Evolutionary conservation across 306 rosid species (phyloP).

Genomic region (Pyrus communis): DNA sequence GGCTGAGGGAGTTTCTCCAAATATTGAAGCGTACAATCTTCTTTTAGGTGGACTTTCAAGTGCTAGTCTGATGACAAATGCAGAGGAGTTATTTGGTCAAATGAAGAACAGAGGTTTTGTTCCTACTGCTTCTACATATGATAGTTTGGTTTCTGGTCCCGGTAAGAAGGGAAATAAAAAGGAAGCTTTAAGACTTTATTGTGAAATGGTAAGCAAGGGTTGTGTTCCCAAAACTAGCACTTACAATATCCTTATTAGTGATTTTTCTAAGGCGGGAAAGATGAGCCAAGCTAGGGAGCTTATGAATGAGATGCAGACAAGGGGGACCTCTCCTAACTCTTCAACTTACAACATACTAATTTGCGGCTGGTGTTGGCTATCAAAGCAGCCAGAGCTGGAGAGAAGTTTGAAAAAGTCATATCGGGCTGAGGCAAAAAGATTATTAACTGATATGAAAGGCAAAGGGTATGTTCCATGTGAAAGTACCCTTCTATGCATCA

Average conservation of each 20-base stretch:
- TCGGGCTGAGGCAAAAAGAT: conserved; percentile 62
- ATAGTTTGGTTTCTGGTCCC: conserved; percentile 63
- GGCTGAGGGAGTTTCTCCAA: conserved; percentile 60
- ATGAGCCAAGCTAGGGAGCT: conserved; percentile 88
- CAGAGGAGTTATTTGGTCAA: conserved; percentile 49
- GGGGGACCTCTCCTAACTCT: conserved; percentile 69
- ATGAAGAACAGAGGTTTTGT: conserved; percentile 59
- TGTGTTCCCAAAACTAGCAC: conserved; percentile 68
- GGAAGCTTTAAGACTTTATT: conserved; percentile 59
- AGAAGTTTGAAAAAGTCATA: conserved; percentile 44
- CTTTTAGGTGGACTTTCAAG: conserved; percentile 63
- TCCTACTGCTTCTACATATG: conserved; percentile 69
- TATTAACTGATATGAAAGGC: conserved; percentile 61
- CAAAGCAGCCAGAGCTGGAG: conserved; percentile 54
- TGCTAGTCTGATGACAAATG: conserved; percentile 61
- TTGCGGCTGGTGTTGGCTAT: conserved; percentile 75
- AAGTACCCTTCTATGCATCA: conserved; percentile 46
- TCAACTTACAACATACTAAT: conserved; percentile 74
- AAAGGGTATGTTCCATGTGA: conserved; percentile 62
- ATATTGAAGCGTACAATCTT: conserved; percentile 53
- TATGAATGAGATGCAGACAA: conserved; percentile 70
- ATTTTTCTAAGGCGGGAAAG: conserved; percentile 70
- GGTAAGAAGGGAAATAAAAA: conserved; percentile 64
- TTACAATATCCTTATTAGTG: conserved; percentile 74
- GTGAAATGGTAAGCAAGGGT: conserved; percentile 78